A percentile compares a stretch with the other conserved stretches of the same genome.
These are phyloP conservation scores for Cercis canadensis DNA, from an alignment of 306 rosid species.

Conservation along the genomic window DNA sequence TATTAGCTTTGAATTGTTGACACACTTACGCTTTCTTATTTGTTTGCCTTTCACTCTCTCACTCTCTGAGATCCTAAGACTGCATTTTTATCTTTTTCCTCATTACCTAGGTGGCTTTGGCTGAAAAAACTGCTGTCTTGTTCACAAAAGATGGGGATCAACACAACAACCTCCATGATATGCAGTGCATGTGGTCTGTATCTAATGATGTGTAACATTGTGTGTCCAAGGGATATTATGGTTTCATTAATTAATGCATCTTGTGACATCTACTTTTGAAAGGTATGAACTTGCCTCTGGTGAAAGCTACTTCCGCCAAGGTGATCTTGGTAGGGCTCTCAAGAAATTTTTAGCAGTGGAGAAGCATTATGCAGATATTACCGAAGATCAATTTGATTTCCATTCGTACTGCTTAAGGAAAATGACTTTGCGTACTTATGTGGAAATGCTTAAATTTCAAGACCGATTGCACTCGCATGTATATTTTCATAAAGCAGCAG, in stretches of 20 bases:
- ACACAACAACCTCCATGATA: slow-evolving; percentile 97
- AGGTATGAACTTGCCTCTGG: slow-evolving; percentile 99
- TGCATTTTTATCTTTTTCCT: slow-evolving; percentile 10
- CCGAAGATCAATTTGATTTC: slow-evolving; percentile 98
- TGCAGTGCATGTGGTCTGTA: slow-evolving; percentile 99
- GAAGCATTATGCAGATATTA: slow-evolving; percentile 96
- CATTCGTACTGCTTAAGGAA: slow-evolving; percentile 98
- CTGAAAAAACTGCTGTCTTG: slow-evolving; percentile 95
- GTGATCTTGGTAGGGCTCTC: slow-evolving; percentile 87
- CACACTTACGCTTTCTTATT: background rate
- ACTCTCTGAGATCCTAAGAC: slow-evolving; percentile 18
- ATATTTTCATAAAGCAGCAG: slow-evolving; percentile 96
- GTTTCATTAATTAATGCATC: slow-evolving; percentile 32
- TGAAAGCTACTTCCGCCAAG: slow-evolving; percentile 94
- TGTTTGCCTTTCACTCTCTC: slow-evolving; percentile 25
- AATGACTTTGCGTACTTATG: slow-evolving; percentile 95
- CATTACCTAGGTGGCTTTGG: slow-evolving; percentile 77
- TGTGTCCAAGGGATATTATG: slow-evolving; percentile 19
- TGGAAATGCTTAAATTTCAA: slow-evolving; percentile 98
- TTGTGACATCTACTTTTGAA: slow-evolving; percentile 34
- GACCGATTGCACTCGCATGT: slow-evolving; percentile 92
- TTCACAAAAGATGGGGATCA: slow-evolving; percentile 99
- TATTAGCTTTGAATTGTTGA: slow-evolving; percentile 21
- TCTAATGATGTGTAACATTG: slow-evolving; percentile 32
- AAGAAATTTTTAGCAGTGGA: slow-evolving; percentile 93